Evolutionary conservation across 2,329 filamentous ascomycete species (phyloP), one percentile per base, ranked within the genome.

Genomic region (Ceratocystis harringtonii): DNA sequence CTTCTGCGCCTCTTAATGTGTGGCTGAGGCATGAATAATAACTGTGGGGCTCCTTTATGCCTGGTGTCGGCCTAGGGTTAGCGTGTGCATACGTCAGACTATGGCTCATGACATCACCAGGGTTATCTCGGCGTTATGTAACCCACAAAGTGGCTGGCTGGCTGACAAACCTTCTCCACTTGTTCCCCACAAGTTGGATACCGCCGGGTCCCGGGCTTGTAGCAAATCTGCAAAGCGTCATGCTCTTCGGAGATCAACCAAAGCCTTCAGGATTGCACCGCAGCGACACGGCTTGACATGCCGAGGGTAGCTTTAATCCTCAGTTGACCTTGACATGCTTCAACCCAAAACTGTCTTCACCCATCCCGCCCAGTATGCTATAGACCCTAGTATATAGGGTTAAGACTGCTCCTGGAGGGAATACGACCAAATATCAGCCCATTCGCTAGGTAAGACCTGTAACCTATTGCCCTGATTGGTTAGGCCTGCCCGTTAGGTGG

Each of bases 371-470:
- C n/a, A 52, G 12, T 36, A 12, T 36, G 36, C 3, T 1, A 3
- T 1, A 4, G 4, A 52, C 48, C 48, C 48, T 52, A 28, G 25
- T 8, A 1, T 5, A 0, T 52, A 52, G 48, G 48, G 48, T 52
- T 25, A 52, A 15, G 1, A 17, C 15, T 1, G 8, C 5, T 4
- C 44, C 44, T 25, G n/a, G 17, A 48, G 48, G n/a, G n/a, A 50
- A 10, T 22, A 17, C 30, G 28, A 30, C 10, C 28, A 25, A 30
- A 36, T 5, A 62, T 65, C 64, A 65, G 64, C 58, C 64, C 64
- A 65, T 41, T 57, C 3, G n/a, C 17, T 12, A 17, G 22, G 45
- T 28, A 44, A 44, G 19, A 19, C 25, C 32, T 8, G n/a, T n/a
- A 30, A 12, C 17, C 8, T n/a, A 28, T 3, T 36, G 4, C 30